phyloP scores from a whole-genome alignment of 768 basidiomycete species.

The Tylopilus rubrobrunneus region DNA sequence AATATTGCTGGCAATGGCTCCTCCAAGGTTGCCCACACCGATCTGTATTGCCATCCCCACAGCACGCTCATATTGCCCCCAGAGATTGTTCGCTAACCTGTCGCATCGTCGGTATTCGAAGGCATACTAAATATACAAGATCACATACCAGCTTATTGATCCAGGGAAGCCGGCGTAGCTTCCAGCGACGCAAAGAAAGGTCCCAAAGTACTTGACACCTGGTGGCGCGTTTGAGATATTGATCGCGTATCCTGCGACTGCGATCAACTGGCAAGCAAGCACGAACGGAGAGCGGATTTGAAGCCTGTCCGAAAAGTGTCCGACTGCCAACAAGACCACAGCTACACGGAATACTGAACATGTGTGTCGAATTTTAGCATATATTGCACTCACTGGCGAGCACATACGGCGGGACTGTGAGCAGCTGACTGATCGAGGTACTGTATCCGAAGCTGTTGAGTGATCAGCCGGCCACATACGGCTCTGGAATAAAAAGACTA shows the following conservation, averaged over 20 bases:
- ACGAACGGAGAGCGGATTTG: constrained; percentile 1
- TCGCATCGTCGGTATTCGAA: not conserved
- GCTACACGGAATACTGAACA: not conserved
- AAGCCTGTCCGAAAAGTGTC: constrained; percentile 1
- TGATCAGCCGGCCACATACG: not conserved
- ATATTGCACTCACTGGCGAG: not conserved
- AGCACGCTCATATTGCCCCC: no score
- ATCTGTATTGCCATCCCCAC: no score
- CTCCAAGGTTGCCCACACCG: no score
- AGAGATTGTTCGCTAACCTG: no score
- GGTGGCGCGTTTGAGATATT: not conserved
- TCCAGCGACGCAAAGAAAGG: not conserved
- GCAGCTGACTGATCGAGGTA: not conserved
- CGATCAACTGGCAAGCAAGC: not conserved
- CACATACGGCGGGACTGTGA: not conserved
- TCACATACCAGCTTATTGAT: constrained; percentile 1
- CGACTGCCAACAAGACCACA: not conserved
- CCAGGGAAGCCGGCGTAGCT: not conserved
- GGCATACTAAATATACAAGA: no score
- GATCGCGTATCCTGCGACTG: not conserved
- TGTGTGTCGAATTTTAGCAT: no score
- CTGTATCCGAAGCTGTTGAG: constrained; percentile 1
- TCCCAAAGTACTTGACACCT: constrained; percentile 2
- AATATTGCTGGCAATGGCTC: no score
- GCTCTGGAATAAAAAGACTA: not conserved